Evolutionary conservation across 495 filamentous ascomycete genomes (phyloP), one percentile per base, ranked within the genome.

Genomic region (Aspergillus kassunensis): DNA sequence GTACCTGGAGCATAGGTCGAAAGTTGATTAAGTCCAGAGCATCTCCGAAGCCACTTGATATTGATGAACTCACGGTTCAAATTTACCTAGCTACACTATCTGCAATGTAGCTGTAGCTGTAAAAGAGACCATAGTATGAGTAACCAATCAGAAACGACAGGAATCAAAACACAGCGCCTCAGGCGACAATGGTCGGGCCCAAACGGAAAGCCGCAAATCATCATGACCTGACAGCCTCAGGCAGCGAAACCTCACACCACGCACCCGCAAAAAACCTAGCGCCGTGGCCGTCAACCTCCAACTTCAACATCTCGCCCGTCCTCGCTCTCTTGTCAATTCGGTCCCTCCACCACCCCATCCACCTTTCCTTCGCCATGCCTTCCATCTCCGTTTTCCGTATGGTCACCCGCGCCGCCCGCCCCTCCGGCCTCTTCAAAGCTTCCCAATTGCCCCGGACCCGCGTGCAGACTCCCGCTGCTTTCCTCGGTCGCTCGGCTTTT

Each of bases 321-420:
- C 63, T 67, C 63, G 61, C 63, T 70, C 61, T 54, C 61, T 51
- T 59, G 57, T 59, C 63, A 59, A 67, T 62, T 66, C 58, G 55
- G 13, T 33, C 29, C 2, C 29, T 65, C 57, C 61, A 55, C 60
- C 31, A 54, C 10, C 30, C 30, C 7, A 58, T 53, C 51, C 55
- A 57, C 44, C 46, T 52, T 34, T 56, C 54, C 53, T 58, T 62
- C 61, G 57, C 64, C 67, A 87, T 85, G 81, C 82, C 84, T 69
- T 82, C 85, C 55, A 72, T 81, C 52, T 81, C 84, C 55, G 69
- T 89, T 64, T 78, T 90, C 73, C 82, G 87, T 67, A 64, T 81
- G 57, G 85, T 84, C 68, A 80, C 80, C 63, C 85, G 86, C 72
- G 80, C 82, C 62, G 66, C 73, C 73, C 83, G 70, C 75, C 84